These are phyloP conservation scores for Lithocarpus polystachyus DNA, from an alignment of 306 rosid species.

Conservation along the genomic window DNA sequence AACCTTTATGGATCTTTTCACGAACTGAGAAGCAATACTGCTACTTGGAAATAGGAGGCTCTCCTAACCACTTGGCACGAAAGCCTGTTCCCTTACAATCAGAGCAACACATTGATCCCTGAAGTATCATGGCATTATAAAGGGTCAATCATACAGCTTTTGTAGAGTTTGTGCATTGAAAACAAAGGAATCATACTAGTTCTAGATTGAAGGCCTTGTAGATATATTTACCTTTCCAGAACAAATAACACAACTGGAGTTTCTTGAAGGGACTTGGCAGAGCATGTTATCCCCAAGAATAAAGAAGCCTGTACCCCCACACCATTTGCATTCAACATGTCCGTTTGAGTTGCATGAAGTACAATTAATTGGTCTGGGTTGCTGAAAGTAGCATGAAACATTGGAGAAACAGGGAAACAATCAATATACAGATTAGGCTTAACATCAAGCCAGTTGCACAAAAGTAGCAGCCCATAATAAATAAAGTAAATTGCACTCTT, in stretches of 20 bases:
- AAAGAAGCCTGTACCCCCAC: constrained; percentile 88
- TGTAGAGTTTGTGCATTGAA: background rate
- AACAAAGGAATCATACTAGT: background rate
- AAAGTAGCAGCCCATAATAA: background rate
- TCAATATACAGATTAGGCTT: background rate
- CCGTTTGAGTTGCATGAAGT: constrained; percentile 83
- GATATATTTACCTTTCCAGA: constrained; percentile 59
- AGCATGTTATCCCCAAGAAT: constrained; percentile 94
- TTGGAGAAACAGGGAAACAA: constrained; percentile 19
- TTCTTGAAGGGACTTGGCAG: constrained; percentile 94
- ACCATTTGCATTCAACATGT: constrained; percentile 87
- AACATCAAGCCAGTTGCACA: background rate
- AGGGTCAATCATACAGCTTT: background rate
- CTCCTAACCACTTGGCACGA: constrained; percentile 78
- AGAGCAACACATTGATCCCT: constrained; percentile 52
- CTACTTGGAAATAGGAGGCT: constrained; percentile 68
- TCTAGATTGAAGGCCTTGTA: background rate
- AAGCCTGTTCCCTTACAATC: constrained; percentile 66
- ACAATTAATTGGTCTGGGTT: constrained; percentile 86
- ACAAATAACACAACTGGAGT: constrained; percentile 75
- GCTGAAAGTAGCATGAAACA: constrained; percentile 44
- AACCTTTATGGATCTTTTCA: constrained; percentile 9
- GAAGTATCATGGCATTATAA: background rate
- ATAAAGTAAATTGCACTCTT: background rate
- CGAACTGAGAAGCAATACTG: background rate